Base-by-base conservation (phyloP, 768 basidiomycete genomes). In the Lactarius trivialis region DNA sequence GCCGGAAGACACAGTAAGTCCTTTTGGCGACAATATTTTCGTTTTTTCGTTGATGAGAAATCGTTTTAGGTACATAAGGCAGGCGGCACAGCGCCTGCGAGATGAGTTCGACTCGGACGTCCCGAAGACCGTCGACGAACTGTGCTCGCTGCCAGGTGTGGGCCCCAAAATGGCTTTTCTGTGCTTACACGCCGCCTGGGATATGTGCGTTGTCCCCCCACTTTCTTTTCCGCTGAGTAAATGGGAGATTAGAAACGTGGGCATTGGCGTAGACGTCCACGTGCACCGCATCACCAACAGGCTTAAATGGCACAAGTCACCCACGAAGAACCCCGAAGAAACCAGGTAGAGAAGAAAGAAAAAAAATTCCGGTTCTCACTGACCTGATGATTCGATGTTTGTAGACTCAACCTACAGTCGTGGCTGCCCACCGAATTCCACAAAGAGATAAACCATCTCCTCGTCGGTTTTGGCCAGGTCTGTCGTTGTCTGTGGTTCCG, bases 151-250 rank as follows among this genome's bases (percentile, higher is more conserved):
- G 14, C 85, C 86, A 2, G 96, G 96, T 0, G 94, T 98, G 0
- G 96, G 96, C 0, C 96, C 94, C 0, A 98, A 99, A 73, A 97
- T 98, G 93, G 92, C 92, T 0, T 96, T 91, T 74, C 72, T 97
- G 37, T 77, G 85, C 2, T 78, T 96, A 2, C 93, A 93, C 67
- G 82, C 82, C 30, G 93, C 91, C 1, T 96, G 91, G 92, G 81
- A 88, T 65, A 64, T 91, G 89, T 91, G 68, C 59, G 86, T 70
- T 26, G 62, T 26, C 41, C 39, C 41, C 26, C 39, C 34, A 28
- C 3, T 7, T 33, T 17, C 50, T 43, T 50, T 17, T 26, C 15
- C 14, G 15, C 26, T 26, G 30, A 19, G 15, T 39, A 28, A 33
- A n/a, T 53, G 37, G 28, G 17, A 43, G 30, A 9, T 7, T 69